Evolutionary conservation across 352 stramenopile genomes (phyloP).

Genomic region (Hyaloperonospora brassicae): DNA sequence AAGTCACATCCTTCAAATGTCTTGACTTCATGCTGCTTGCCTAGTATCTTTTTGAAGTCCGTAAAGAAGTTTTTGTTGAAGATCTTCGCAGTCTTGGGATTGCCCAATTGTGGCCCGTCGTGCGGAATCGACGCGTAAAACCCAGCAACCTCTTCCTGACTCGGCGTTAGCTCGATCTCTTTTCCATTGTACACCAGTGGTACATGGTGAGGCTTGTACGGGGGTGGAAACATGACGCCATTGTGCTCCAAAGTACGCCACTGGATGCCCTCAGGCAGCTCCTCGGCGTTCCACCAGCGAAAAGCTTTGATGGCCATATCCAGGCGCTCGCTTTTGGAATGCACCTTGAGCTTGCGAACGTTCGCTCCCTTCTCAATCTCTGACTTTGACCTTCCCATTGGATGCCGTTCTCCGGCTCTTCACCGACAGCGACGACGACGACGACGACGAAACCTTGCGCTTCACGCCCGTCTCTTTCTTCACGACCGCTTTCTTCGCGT

Average conservation of each 20-base stretch:
- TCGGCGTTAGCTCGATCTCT: constrained; percentile 89
- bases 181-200: constrained; percentile 93
- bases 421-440: constrained; percentile 13
- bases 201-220: constrained; percentile 93
- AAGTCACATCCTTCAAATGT: constrained; percentile 97
- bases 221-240: constrained; percentile 94
- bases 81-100: constrained; percentile 93
- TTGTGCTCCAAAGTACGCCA: constrained; percentile 99
- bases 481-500: constrained; percentile 25
- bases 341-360: constrained; percentile 88
- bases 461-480: constrained; percentile 59
- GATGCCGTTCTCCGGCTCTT: constrained; percentile 44
- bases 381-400: constrained; percentile 32
- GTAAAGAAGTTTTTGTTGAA: constrained; percentile 99
- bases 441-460: constrained; percentile 32
- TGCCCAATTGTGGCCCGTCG: constrained; percentile 96
- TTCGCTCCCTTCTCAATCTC: constrained; percentile 44
- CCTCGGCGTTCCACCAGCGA: constrained; percentile 97
- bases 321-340: constrained; percentile 90
- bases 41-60: constrained; percentile 88
- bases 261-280: constrained; percentile 91
- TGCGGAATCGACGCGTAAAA: constrained; percentile 94
- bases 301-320: constrained; percentile 97
- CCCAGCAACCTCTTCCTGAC: constrained; percentile 92
- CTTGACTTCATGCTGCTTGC: constrained; percentile 92